Evolutionary conservation across 257 asterid species (phyloP).

Genomic region (Henckelia pumila): DNA sequence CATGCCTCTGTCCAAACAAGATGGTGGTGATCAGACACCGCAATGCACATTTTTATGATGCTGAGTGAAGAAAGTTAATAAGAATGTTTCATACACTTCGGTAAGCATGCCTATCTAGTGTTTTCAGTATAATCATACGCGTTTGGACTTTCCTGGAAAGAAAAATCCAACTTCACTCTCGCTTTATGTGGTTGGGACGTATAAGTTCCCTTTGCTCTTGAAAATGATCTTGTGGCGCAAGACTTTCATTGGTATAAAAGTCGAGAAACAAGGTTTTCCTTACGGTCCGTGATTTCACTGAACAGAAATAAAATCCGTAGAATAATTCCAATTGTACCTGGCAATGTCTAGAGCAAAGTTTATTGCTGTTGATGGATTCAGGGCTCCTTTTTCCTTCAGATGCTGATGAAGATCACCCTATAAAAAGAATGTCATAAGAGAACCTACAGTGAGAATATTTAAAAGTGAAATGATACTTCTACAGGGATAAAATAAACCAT

Average conservation of each 20-base stretch:
- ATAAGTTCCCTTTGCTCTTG: conserved; percentile 12
- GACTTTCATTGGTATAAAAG: conserved; percentile 12
- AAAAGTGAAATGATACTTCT: conserved; percentile 5
- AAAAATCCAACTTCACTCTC: neutral
- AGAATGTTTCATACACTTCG: conserved; percentile 12
- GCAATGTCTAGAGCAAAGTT: conserved; percentile 95
- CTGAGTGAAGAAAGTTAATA: conserved; percentile 17
- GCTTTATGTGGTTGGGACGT: neutral
- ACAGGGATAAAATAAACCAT: conserved; percentile 20
- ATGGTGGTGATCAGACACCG: conserved; percentile 21
- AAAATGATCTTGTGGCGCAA: conserved; percentile 10
- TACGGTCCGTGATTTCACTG: neutral
- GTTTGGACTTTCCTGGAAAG: conserved; percentile 4
- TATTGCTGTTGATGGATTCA: conserved; percentile 68
- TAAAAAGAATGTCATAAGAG: conserved; percentile 22
- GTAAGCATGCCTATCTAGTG: conserved; percentile 2
- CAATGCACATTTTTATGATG: neutral
- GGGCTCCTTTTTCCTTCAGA: conserved; percentile 90
- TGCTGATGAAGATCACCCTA: conserved; percentile 98
- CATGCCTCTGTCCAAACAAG: conserved; percentile 77
- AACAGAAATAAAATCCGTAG: neutral
- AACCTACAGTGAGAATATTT: conserved; percentile 8
- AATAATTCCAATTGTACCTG: conserved; percentile 45
- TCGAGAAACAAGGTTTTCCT: conserved; percentile 9
- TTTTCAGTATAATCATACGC: conserved; percentile 9